A percentile compares a stretch with the other conserved stretches of the same genome.
Conservation (phyloP, 1,284 basidiomycete species). For the Somion occarium region DNA sequence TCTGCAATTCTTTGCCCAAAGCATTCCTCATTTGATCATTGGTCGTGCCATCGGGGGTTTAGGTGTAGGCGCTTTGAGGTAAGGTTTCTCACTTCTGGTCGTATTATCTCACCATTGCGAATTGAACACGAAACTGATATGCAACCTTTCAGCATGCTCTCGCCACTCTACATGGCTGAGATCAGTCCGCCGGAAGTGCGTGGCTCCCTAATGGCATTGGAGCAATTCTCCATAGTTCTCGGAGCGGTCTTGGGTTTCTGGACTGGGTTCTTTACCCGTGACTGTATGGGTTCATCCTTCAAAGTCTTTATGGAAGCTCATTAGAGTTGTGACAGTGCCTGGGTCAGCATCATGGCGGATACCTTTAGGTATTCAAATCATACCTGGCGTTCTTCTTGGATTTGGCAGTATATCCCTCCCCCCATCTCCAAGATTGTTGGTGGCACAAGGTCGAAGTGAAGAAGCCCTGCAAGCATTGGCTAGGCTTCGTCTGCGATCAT, state of each 20-base stretch:
- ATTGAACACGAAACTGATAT: neutral
- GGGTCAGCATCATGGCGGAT: constrained; percentile 71
- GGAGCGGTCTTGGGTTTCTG: constrained; percentile 80
- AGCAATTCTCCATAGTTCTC: constrained; percentile 75
- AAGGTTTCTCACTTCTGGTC: constrained; percentile 2
- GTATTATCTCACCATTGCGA: neutral
- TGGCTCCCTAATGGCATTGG: constrained; percentile 76
- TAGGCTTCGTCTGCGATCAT: constrained; percentile 43
- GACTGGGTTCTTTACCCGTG: constrained; percentile 71
- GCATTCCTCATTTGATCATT: constrained; percentile 51
- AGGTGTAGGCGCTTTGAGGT: constrained; percentile 78
- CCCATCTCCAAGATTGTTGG: constrained; percentile 66
- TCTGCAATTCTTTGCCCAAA: constrained; percentile 60
- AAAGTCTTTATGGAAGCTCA: neutral
- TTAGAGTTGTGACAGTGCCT: constrained; percentile 32
- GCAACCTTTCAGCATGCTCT: constrained; percentile 54
- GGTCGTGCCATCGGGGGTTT: constrained; percentile 72
- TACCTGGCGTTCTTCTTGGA: constrained; percentile 64
- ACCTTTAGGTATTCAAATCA: constrained; percentile 67
- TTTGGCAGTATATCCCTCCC: constrained; percentile 64
- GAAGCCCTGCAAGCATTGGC: constrained; percentile 39
- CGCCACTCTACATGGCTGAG: constrained; percentile 79
- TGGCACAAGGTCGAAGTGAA: constrained; percentile 50
- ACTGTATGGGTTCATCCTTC: constrained; percentile 36
- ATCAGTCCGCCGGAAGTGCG: constrained; percentile 77